A percentile compares a stretch with the other conserved stretches of the same genome.
Evolutionary conservation across 139 green algal species (phyloP).

Genomic region (Chlorella sorokiniana): DNA sequence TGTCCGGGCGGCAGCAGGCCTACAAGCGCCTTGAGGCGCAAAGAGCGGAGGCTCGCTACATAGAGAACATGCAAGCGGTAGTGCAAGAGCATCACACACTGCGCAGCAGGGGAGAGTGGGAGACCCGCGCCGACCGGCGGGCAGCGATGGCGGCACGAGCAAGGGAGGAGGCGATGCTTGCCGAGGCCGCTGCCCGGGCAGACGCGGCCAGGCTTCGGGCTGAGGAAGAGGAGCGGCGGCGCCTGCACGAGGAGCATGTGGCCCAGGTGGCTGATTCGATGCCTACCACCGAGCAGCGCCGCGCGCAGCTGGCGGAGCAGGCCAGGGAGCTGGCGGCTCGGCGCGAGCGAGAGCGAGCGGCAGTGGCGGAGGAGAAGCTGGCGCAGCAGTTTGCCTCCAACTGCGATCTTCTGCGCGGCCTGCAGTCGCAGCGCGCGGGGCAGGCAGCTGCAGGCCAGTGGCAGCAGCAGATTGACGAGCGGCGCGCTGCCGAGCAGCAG

Average conservation of each 20-base stretch:
- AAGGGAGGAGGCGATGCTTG: background rate
- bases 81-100: background rate
- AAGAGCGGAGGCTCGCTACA: background rate
- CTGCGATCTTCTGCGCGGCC: conserved; percentile 44
- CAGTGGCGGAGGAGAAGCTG: conserved; percentile 24
- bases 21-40: conserved; percentile 3
- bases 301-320: conserved; percentile 25
- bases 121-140: background rate
- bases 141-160: background rate
- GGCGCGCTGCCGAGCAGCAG: background rate
- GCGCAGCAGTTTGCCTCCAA: conserved; percentile 40
- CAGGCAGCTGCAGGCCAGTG: conserved; percentile 1
- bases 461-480: conserved; percentile 4
- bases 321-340: conserved; percentile 34
- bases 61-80: background rate
- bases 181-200: background rate
- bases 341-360: conserved; percentile 26
- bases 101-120: background rate
- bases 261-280: background rate
- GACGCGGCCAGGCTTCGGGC: background rate
- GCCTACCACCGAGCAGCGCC: conserved; percentile 33
- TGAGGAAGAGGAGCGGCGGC: background rate
- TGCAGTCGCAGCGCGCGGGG: conserved; percentile 11
- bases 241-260: background rate
- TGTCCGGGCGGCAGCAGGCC: background rate